A percentile compares a stretch with the other conserved stretches of the same genome.
These are phyloP conservation scores for Cladosporium halotolerans DNA, from an alignment of 2,329 filamentous ascomycete species.

Conservation along the genomic window DNA sequence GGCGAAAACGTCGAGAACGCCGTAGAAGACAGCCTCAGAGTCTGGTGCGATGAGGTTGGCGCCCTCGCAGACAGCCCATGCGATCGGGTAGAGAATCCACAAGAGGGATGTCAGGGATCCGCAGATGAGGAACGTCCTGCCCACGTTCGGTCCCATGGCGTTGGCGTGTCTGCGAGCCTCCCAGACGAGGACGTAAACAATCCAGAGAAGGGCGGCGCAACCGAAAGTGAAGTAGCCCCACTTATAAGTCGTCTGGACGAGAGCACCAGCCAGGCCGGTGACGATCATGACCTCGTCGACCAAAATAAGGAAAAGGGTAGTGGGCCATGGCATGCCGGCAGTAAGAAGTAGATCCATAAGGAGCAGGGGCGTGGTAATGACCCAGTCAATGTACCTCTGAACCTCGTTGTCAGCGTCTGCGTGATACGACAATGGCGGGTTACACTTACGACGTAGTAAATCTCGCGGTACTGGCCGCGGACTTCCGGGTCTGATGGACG, in stretches of 20 bases:
- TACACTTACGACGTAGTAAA: conserved; percentile 61
- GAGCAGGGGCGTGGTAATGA: conserved; percentile 59
- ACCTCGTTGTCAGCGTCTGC: no score
- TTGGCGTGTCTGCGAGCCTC: conserved; percentile 53
- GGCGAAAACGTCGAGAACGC: conserved; percentile 58
- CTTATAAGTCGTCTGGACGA: conserved; percentile 58
- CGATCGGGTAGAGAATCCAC: conserved; percentile 60
- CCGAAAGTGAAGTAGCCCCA: conserved; percentile 62
- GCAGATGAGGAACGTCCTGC: conserved; percentile 48
- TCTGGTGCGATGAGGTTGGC: conserved; percentile 61
- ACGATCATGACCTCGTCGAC: conserved; percentile 62
- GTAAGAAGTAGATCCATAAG: conserved; percentile 58
- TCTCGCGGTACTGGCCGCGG: conserved; percentile 50
- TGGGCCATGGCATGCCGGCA: conserved; percentile 58
- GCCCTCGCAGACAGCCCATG: conserved; percentile 57
- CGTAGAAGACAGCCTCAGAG: conserved; percentile 63
- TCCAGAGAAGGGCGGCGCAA: conserved; percentile 48
- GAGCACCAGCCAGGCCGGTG: conserved; percentile 59
- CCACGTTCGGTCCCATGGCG: conserved; percentile 49
- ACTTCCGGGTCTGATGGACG: conserved; percentile 39
- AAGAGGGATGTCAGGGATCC: conserved; percentile 55
- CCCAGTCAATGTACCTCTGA: conserved; percentile 18
- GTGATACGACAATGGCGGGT: no score
- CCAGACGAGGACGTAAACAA: conserved; percentile 54
- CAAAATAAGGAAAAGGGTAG: conserved; percentile 56